Percentiles rank a stretch among this genome's conserved stretches.
Conservation (phyloP, 441 rosid species). For the Cnidoscolus chayamansa region DNA sequence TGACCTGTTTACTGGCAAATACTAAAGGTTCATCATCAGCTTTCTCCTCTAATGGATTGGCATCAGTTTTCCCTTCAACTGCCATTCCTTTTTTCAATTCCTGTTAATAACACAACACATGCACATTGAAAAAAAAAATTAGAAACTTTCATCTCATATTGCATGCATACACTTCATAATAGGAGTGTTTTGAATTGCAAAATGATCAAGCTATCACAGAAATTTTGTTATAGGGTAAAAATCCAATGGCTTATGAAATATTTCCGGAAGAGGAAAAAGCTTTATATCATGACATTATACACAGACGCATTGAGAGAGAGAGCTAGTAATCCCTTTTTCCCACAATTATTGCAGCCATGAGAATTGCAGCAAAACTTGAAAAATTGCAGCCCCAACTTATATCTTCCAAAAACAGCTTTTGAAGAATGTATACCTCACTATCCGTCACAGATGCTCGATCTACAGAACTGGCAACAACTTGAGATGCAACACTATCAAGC, state of each 20-base stretch:
- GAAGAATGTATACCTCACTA: conserved; percentile 48
- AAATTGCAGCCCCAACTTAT: not conserved
- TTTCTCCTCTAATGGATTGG: conserved; percentile 61
- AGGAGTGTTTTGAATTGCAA: not conserved
- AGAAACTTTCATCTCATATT: not conserved
- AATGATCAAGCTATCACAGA: not conserved
- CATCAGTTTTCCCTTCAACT: conserved; percentile 50
- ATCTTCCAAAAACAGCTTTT: conserved; percentile 15
- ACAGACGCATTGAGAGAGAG: not conserved
- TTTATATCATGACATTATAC: not conserved
- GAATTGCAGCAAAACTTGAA: not conserved
- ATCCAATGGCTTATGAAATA: not conserved
- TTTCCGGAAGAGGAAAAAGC: not conserved
- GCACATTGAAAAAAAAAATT: not conserved
- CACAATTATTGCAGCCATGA: not conserved
- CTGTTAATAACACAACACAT: conserved; percentile 35
- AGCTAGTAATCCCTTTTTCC: not conserved
- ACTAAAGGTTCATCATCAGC: conserved; percentile 73
- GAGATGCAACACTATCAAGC: conserved; percentile 41
- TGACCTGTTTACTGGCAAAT: conserved; percentile 70
- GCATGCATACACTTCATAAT: not conserved
- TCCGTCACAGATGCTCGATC: conserved; percentile 53
- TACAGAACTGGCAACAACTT: conserved; percentile 34
- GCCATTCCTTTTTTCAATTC: conserved; percentile 55
- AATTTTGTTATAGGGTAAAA: not conserved